Base-by-base conservation (phyloP, 1,284 basidiomycete species). In the Ceratobasidium sp. region DNA sequence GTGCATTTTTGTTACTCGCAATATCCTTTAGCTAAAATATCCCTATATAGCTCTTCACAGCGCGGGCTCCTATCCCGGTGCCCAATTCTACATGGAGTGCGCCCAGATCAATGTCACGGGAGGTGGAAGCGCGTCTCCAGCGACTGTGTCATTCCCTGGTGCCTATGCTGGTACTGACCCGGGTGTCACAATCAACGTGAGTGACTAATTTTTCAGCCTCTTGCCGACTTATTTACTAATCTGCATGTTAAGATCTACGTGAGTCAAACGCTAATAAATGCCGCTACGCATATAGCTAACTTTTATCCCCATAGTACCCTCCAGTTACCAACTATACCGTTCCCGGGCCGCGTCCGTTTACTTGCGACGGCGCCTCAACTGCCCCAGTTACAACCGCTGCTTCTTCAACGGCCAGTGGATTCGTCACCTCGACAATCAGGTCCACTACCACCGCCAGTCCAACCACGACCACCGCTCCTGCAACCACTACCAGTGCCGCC, bases 121-220 rank as follows among this genome's bases (percentile, higher is more conserved):
- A 22, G 71, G 71, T 15, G 68, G 68, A 34, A 67, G 43, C 20
- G 53, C 68, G 2, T 62, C 56, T 4, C 72, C 70, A 7, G 82
- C 85, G 68, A 82, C 85, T 35, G 88, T 88, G 17, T 77, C 74
- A 12, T 80, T 91, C 69, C 89, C 89, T 0, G 89, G 88, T 10
- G 85, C 84, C 2, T 91, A 91, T 78, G 80, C 73, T 17, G 85
- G 86, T 74, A 80, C 71, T 50, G 87, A 89, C 72, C 82, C 86
- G 1, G 88, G 89, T 55, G 86, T 90, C 49, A 52, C 20, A 25
- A 49, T 60, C 49, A 68, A 43, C 38, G 52, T 71, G 40, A 53
- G 64, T 32, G 2, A 22, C 12, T 47, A 29, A 25, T 34, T 2
- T 31, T 20, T 20, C 4, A 34, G 5, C 27, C 31, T n/a, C 12